These are phyloP conservation scores for Cladorrhinum sp. DNA, from an alignment of 2,329 filamentous ascomycete genomes.

Conservation along the genomic window DNA sequence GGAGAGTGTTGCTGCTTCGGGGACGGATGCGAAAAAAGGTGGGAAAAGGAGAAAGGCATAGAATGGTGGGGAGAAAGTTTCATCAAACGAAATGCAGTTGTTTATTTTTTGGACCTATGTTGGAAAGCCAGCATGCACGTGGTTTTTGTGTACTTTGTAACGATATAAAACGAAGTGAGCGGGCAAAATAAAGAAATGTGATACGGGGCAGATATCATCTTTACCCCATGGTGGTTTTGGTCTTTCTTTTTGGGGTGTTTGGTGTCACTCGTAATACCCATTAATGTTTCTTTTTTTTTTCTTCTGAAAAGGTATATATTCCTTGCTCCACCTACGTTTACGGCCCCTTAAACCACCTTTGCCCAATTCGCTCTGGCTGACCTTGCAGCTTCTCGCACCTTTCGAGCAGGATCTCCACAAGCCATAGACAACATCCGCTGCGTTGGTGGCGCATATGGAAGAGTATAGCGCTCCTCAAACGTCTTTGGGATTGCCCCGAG, in stretches of 20 bases:
- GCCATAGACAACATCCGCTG: constrained; percentile 47
- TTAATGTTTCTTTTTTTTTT: neutral
- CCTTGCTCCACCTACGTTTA: neutral
- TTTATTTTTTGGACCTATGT: neutral
- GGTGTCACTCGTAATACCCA: too few relatives aligned
- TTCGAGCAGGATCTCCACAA: constrained; percentile 52
- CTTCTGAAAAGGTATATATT: neutral
- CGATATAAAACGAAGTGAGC: too few relatives aligned
- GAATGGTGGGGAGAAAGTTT: too few relatives aligned
- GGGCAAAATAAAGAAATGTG: too few relatives aligned
- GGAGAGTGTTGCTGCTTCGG: constrained; percentile 31
- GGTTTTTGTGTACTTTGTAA: too few relatives aligned
- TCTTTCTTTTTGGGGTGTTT: too few relatives aligned
- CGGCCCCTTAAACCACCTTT: constrained; percentile 32
- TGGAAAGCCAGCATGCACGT: too few relatives aligned
- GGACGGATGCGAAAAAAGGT: constrained; percentile 35
- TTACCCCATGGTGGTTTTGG: too few relatives aligned
- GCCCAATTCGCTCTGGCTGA: constrained; percentile 49
- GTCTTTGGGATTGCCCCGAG: constrained; percentile 45
- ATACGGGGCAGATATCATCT: too few relatives aligned
- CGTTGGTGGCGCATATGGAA: constrained; percentile 44
- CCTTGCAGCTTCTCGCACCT: constrained; percentile 50
- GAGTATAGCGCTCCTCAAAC: constrained; percentile 47
- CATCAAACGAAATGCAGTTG: neutral
- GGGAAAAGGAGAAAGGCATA: constrained; percentile 48